Evolutionary conservation across 2,329 filamentous ascomycete genomes (phyloP), one percentile per base, ranked within the genome.

Genomic region (Colletotrichum sp.): DNA sequence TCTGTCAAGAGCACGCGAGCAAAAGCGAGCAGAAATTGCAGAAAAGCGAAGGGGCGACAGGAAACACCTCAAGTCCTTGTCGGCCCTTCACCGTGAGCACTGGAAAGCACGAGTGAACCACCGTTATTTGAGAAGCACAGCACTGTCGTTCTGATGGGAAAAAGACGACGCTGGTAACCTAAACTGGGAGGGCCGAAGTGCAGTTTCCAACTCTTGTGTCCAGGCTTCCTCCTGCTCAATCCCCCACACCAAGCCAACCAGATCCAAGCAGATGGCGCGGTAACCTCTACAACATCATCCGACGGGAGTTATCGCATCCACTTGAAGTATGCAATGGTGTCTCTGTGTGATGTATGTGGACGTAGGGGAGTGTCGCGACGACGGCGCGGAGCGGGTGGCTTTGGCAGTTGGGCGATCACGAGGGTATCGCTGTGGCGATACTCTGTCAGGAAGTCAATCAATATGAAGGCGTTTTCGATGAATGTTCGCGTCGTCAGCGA

Each of bases 1-100:
- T 63, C 55, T 75, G 75, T 76, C 75, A 76, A 75, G 60, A 75
- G 75, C 75, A 76, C 64, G 73, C 73, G 73, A 64, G 62, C 36
- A 32, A 65, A 59, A 48, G 59, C 73, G 73, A 73, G 73, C 71
- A 22, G 26, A 28, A 32, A 71, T 57, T 71, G 75, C 66, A 44
- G 52, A 57, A 36, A 57, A 67, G 70, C 44, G 52, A 71, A 62
- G 30, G 32, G 22, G 71, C 71, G 48, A 52, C 32, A 52, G 66
- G 66, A 72, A 62, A 48, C 74, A 64, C 64, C 52, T 74, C 74
- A 66, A 64, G 66, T 44, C 63, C 65, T 59, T 62, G 34, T 68
- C 60, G 52, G 57, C 71, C 60, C 66, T 71, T 76, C 71, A 76
- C 65, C 60, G 67, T 66, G 63, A 55, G 71, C 66, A 70, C 72